Evolutionary conservation across 208 protist species (phyloP), one percentile per base, ranked within the genome.

Genomic region (Strigomonas oncopelti): DNA sequence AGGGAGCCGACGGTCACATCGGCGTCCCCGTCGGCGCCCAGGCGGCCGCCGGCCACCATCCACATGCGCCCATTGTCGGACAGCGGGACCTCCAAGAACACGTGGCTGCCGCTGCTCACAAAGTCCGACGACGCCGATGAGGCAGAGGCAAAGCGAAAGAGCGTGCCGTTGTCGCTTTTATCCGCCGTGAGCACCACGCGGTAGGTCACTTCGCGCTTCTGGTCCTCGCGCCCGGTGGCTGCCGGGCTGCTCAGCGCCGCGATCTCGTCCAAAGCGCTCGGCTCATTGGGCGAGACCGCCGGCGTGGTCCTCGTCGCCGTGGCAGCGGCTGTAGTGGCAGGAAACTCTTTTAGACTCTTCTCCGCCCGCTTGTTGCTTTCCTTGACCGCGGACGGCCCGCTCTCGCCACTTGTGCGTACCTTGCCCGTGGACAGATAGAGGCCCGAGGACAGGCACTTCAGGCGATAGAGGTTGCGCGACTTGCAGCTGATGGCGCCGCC

Each of bases 401-500:
- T 48, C 1, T 38, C 3, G 34, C 32, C 28, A 5, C 8, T 38
- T 32, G 46, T 24, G 9, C 51, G 25, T 61, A 65, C 68, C 59
- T 52, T 61, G 9, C 79, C 75, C 20, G 72, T 78, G 20, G 62
- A 61, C 48, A 85, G 70, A 53, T 82, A 85, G 34, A 82, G 65
- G 0, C 80, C 76, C 27, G 70, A 79, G 51, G 76, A 68, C 7
- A 85, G 60, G 20, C 67, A 78, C 52, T 82, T 82, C 14, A 85
- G 54, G 7, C 80, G 80, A 57, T 80, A 85, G 29, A 72, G 56
- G 28, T 72, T 58, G 24, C 65, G 59, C 11, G 55, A 52, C n/a
- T 71, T 67, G 25, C 69, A 61, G 22, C 71, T 74, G 29, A 88
- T 59, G 27, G 74, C 79, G n/a, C 83, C 83, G 25, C 83, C 83